These are phyloP conservation scores for Candolleomyces eurysporus DNA, from an alignment of 768 basidiomycete genomes.

Conservation along the genomic window DNA sequence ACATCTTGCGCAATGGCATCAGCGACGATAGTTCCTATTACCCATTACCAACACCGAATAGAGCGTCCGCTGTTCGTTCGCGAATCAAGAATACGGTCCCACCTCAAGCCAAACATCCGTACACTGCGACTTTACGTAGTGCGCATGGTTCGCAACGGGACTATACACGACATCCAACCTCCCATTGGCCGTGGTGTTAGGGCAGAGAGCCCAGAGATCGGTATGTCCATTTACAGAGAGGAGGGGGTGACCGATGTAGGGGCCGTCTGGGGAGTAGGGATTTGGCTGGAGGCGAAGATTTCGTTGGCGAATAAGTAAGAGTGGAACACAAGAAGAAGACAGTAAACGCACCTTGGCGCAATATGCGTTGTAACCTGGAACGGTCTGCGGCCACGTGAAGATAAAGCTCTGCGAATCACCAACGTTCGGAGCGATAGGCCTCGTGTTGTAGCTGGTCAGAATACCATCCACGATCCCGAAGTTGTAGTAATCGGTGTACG, in stretches of 20 bases:
- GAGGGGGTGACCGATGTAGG: constrained; percentile 18
- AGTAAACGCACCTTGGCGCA: constrained; percentile 14
- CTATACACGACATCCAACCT: constrained; percentile 41
- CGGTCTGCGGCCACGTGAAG: constrained; percentile 13
- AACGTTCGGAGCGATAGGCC: constrained; percentile 11
- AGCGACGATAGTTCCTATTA: no score
- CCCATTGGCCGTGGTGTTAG: constrained; percentile 39
- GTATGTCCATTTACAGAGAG: constrained; percentile 15
- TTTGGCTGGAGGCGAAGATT: constrained; percentile 13
- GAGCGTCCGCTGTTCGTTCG: not conserved
- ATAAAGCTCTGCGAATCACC: constrained; percentile 19
- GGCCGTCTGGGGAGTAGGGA: constrained; percentile 15
- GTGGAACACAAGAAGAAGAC: not conserved
- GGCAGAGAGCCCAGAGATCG: constrained; percentile 31
- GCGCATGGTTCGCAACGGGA: constrained; percentile 40
- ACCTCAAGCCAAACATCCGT: constrained; percentile 38
- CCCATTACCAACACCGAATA: not conserved
- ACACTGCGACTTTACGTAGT: constrained; percentile 37
- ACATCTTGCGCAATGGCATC: no score
- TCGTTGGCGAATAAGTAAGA: not conserved
- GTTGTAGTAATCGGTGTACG: constrained; percentile 17
- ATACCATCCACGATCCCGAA: constrained; percentile 12
- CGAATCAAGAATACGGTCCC: constrained; percentile 6
- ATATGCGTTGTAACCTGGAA: constrained; percentile 14
- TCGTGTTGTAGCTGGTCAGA: constrained; percentile 11